These are phyloP conservation scores for Gossypium sturtianum DNA, from an alignment of 345 rosid genomes.

Conservation along the genomic window DNA sequence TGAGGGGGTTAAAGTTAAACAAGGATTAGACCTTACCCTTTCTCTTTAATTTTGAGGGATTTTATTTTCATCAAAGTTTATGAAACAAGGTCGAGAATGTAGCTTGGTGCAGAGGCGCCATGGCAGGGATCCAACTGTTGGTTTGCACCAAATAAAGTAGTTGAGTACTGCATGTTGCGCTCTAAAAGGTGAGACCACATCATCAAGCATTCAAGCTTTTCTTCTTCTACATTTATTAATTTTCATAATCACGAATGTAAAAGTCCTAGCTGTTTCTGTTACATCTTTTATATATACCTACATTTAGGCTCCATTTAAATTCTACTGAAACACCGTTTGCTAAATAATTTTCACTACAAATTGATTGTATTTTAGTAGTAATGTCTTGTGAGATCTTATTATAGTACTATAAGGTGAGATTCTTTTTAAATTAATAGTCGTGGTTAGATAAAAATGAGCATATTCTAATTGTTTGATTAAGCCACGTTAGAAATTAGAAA, in stretches of 20 bases:
- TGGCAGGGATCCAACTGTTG: background rate
- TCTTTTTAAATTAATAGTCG: no score
- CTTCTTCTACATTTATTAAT: background rate
- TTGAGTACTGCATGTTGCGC: background rate
- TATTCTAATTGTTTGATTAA: no score
- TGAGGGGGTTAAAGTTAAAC: background rate
- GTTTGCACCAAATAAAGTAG: background rate
- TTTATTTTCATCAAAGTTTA: background rate
- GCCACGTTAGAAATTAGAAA: no score
- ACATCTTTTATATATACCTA: no score
- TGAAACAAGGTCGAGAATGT: background rate
- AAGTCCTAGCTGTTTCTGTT: background rate
- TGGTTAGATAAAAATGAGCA: no score
- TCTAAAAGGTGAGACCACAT: background rate
- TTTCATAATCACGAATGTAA: background rate
- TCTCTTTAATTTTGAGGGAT: background rate
- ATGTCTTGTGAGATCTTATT: no score
- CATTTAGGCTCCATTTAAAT: no score
- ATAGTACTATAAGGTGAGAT: no score
- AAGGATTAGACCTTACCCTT: conserved; percentile 2
- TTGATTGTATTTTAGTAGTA: no score
- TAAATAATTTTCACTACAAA: no score
- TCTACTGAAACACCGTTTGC: no score
- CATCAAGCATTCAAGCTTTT: background rate
- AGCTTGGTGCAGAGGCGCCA: background rate